Base-by-base conservation (phyloP, 805 yeast species). In the Candida sakaeoensis region DNA sequence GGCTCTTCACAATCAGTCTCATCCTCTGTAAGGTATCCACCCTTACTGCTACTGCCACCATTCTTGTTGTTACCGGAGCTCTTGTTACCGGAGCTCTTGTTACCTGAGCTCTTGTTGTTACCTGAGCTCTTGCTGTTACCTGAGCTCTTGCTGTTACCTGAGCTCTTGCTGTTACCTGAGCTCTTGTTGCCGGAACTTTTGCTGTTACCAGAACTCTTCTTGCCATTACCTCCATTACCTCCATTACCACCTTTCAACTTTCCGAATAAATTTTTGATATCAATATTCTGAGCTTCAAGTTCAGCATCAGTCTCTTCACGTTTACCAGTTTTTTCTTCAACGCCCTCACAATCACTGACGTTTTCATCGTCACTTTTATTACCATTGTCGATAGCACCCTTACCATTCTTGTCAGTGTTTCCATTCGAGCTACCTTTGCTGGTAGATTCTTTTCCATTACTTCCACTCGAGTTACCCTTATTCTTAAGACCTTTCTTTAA, bases 171-270 rank as follows among this genome's bases (percentile, higher is more conserved):
- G n/a, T n/a, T n/a, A n/a, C n/a, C n/a, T n/a, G n/a, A n/a, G n/a
- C n/a, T n/a, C n/a, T n/a, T n/a, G n/a, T n/a, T n/a, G n/a, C n/a
- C n/a, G n/a, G n/a, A n/a, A n/a, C n/a, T n/a, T n/a, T n/a, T n/a
- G 12, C 10, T 23, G 31, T 7, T 15, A 27, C 31, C 31, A n/a
- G 7, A 12, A 27, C 31, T n/a, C 8, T 15, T 15, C 14, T 29
- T 29, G 7, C 10, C 10, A 8, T 29, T 29, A 9, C 24, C 24
- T 21, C 24, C 24, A 7, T 26, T 31, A 8, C 34, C 34, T 19
- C 36, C 36, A 21, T 32, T 33, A 15, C 36, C 36, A 15, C 36
- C 36, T 21, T 16, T 33, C 28, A 22, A 22, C 9, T 26, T 26
- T 9, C 36, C 36, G 10, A 19, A 19, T 19, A 22, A 21, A 8